Evolutionary conservation across 169 alveolate genomes (phyloP).

Genomic region (Miamiensis avidus): DNA sequence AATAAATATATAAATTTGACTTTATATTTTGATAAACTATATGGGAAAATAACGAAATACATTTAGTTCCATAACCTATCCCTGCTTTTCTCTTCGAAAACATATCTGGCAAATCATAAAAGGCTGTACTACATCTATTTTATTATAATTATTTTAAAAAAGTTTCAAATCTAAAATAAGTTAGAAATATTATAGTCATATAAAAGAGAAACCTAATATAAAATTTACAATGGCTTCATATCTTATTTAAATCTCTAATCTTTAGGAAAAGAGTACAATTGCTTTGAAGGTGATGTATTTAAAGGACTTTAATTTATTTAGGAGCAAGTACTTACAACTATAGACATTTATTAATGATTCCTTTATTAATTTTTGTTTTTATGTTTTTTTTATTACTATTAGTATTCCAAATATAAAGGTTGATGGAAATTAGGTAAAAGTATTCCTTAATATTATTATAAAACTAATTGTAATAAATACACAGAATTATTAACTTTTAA

Average conservation of each 20-base stretch:
- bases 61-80: conserved; percentile 54
- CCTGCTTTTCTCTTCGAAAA: conserved; percentile 37
- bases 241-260: conserved; percentile 1
- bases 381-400: too few relatives aligned
- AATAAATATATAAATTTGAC: background rate
- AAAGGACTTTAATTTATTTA: background rate
- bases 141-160: conserved; percentile 1
- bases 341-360: too few relatives aligned
- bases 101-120: conserved; percentile 35
- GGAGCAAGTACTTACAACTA: too few relatives aligned
- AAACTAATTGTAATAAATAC: too few relatives aligned
- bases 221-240: conserved; percentile 8
- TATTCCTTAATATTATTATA: too few relatives aligned
- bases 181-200: too few relatives aligned
- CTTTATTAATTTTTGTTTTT: too few relatives aligned
- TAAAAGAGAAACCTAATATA: too few relatives aligned
- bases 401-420: too few relatives aligned
- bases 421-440: too few relatives aligned
- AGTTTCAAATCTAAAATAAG: background rate
- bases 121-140: conserved; percentile 8
- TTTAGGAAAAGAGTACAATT: conserved; percentile 14
- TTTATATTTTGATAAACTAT: background rate
- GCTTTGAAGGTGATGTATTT: conserved; percentile 16
- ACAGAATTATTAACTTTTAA: too few relatives aligned
- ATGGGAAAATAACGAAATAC: background rate